phyloP scores from a whole-genome alignment of 2,329 filamentous ascomycete genomes.

The Colletotrichum tropicale region DNA sequence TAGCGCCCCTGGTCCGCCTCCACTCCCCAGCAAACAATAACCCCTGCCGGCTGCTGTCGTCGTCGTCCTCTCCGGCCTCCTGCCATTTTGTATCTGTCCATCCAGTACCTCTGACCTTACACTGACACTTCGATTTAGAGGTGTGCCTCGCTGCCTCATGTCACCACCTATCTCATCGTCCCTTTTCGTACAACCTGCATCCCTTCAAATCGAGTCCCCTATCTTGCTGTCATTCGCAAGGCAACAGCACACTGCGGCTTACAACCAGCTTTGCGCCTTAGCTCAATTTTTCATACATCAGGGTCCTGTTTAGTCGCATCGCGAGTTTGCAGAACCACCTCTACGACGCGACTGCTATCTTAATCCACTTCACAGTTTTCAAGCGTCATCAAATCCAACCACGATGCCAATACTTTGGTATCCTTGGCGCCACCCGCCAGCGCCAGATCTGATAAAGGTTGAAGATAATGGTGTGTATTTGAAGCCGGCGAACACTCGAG shows the following conservation, averaged over 20 bases:
- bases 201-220: background rate
- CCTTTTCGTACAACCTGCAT: constrained; percentile 2
- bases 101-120: background rate
- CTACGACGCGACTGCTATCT: background rate
- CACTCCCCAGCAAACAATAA: constrained; percentile 21
- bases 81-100: background rate
- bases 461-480: background rate
- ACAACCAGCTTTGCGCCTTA: background rate
- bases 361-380: background rate
- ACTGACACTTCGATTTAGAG: background rate
- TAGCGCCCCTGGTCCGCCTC: constrained; percentile 16
- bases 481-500: background rate
- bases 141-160: background rate
- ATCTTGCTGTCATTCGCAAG: background rate
- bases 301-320: background rate
- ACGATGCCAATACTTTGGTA: background rate
- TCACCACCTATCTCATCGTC: background rate
- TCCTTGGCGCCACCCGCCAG: background rate
- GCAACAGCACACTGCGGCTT: background rate
- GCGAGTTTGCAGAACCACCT: background rate
- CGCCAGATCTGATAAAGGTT: background rate
- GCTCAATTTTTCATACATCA: background rate
- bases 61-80: background rate
- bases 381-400: background rate
- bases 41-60: constrained; percentile 11